Conservation (phyloP, 2,329 filamentous ascomycete species). For the Chrysoporthe puriensis region DNA sequence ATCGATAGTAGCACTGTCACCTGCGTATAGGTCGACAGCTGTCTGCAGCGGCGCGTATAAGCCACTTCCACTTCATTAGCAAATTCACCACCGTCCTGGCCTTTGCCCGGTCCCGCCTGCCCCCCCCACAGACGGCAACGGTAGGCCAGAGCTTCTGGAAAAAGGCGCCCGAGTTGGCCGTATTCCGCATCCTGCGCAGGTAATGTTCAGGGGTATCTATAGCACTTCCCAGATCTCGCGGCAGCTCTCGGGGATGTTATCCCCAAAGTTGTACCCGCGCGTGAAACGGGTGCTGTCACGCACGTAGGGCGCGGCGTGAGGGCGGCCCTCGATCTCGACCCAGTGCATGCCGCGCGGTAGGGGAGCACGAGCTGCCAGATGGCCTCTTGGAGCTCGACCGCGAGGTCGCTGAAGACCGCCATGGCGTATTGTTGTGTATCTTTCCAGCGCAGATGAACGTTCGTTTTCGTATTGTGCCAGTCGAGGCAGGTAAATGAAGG, state of each 20-base stretch:
- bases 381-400: neutral
- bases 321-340: slow-evolving; percentile 5
- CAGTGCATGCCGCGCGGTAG: slow-evolving; percentile 6
- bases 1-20: too few relatives aligned
- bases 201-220: too few relatives aligned
- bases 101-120: too few relatives aligned
- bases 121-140: too few relatives aligned
- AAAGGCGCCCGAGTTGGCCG: neutral
- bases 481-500: too few relatives aligned
- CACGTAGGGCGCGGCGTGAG: neutral
- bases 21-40: too few relatives aligned
- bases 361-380: neutral
- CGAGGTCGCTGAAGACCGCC: neutral
- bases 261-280: neutral
- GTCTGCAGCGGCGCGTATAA: too few relatives aligned
- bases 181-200: neutral
- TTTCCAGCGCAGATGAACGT: too few relatives aligned
- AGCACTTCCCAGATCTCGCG: too few relatives aligned
- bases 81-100: too few relatives aligned
- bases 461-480: too few relatives aligned
- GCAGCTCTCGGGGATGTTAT: neutral
- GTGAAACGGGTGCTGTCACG: slow-evolving; percentile 1
- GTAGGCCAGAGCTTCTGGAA: neutral
- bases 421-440: neutral
- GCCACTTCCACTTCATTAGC: too few relatives aligned